phyloP scores from a whole-genome alignment of 345 rosid genomes.

The Pistacia atlantica region DNA sequence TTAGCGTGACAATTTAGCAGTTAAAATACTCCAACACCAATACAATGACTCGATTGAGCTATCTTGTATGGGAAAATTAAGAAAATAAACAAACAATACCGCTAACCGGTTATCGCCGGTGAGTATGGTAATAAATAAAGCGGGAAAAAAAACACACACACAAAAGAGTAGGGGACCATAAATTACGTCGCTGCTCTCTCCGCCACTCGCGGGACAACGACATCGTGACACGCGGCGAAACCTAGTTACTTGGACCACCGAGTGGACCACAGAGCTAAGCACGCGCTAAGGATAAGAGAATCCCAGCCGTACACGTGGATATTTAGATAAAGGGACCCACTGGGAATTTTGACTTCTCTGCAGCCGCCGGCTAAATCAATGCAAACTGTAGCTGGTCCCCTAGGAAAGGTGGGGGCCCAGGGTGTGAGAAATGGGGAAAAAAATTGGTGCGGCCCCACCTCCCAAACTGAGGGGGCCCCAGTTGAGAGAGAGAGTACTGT shows the following conservation, averaged over 20 bases:
- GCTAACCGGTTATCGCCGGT: slow-evolving; percentile 29
- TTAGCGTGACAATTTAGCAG: slow-evolving; percentile 24
- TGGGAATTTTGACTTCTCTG: slow-evolving; percentile 62
- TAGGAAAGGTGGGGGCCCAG: slow-evolving; percentile 31
- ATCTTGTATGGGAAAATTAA: background rate
- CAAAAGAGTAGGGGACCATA: slow-evolving; percentile 39
- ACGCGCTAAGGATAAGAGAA: slow-evolving; percentile 42
- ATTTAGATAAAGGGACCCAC: slow-evolving; percentile 35
- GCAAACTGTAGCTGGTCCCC: slow-evolving; percentile 36
- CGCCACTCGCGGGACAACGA: slow-evolving; percentile 53
- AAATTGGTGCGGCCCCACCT: background rate
- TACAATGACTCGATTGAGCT: background rate
- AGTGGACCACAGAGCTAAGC: slow-evolving; percentile 45
- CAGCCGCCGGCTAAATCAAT: slow-evolving; percentile 90
- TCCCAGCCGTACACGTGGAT: slow-evolving; percentile 57
- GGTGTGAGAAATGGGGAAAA: background rate
- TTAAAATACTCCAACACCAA: background rate
- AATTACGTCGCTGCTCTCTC: slow-evolving; percentile 43
- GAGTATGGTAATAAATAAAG: background rate
- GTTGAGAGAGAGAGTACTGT: slow-evolving; percentile 25
- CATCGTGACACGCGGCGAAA: slow-evolving; percentile 47
- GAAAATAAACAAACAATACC: background rate
- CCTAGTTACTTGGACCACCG: slow-evolving; percentile 49
- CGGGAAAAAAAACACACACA: background rate
- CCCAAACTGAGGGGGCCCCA: slow-evolving; percentile 25